Evolutionary conservation across 2,329 filamentous ascomycete species (phyloP).

Genomic region (Arthrobotrys sinensis): DNA sequence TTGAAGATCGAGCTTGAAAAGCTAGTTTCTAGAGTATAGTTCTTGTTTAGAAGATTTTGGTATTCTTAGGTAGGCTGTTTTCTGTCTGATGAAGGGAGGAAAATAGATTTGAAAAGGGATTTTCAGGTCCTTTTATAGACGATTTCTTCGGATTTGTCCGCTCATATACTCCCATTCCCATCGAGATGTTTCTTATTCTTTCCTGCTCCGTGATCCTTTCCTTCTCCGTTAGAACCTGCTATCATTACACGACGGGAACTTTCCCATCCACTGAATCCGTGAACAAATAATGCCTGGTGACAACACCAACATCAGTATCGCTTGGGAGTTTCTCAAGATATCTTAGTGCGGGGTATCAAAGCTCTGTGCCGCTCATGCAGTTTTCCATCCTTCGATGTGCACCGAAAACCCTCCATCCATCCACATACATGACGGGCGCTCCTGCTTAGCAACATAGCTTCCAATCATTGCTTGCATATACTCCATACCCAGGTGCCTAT

Average conservation of each 20-base stretch:
- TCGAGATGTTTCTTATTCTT: slow-evolving; percentile 2
- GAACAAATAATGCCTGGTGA: slow-evolving; percentile 13
- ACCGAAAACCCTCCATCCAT: slow-evolving; percentile 15
- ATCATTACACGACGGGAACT: slow-evolving; percentile 20
- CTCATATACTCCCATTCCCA: neutral
- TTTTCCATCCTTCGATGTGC: slow-evolving; percentile 6
- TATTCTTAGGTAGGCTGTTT: slow-evolving; percentile 3
- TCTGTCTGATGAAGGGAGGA: slow-evolving; percentile 20
- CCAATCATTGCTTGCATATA: slow-evolving; percentile 29
- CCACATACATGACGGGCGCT: slow-evolving; percentile 9
- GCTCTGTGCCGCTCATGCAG: slow-evolving; percentile 34
- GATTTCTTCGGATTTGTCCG: slow-evolving; percentile 10
- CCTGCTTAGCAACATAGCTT: slow-evolving; percentile 23
- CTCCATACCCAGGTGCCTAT: slow-evolving; percentile 25
- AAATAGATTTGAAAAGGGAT: neutral
- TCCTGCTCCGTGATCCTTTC: slow-evolving; percentile 1
- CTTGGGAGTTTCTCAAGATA: slow-evolving; percentile 24
- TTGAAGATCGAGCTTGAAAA: slow-evolving; percentile 18
- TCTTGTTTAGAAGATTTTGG: slow-evolving; percentile 1
- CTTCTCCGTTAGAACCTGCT: neutral
- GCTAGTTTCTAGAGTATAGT: slow-evolving; percentile 2
- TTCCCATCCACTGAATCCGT: neutral
- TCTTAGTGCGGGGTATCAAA: slow-evolving; percentile 38
- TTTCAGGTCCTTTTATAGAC: slow-evolving; percentile 41
- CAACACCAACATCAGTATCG: slow-evolving; percentile 12